A percentile compares a stretch with the other conserved stretches of the same genome.
These are phyloP conservation scores for Fusarium stilboides DNA, from an alignment of 2,329 filamentous ascomycete genomes.

Conservation along the genomic window DNA sequence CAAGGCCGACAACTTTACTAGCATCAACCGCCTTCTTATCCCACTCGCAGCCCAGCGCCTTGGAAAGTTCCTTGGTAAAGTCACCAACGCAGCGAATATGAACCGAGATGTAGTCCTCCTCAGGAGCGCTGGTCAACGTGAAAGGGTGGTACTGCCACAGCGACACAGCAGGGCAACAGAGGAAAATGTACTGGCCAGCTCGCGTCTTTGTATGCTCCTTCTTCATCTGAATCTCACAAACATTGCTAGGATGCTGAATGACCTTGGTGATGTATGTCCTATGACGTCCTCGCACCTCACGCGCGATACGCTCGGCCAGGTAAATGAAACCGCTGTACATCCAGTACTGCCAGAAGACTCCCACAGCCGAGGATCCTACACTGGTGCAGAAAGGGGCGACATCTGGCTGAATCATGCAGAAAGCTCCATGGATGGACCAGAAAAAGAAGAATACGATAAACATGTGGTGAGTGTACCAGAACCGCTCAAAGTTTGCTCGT, in stretches of 20 bases:
- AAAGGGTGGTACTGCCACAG: slow-evolving; percentile 93
- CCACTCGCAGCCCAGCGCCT: slow-evolving; percentile 82
- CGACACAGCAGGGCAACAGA: slow-evolving; percentile 88
- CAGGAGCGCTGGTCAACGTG: slow-evolving; percentile 86
- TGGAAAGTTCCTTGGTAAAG: slow-evolving; percentile 80
- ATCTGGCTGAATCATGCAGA: slow-evolving; percentile 92
- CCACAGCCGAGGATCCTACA: slow-evolving; percentile 74
- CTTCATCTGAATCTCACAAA: slow-evolving; percentile 93
- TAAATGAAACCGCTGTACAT: slow-evolving; percentile 87
- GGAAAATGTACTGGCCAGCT: slow-evolving; percentile 90
- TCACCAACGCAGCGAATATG: slow-evolving; percentile 88
- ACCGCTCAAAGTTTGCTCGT: slow-evolving; percentile 87
- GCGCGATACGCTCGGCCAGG: slow-evolving; percentile 82
- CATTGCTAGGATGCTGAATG: slow-evolving; percentile 89
- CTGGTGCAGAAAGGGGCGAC: slow-evolving; percentile 83
- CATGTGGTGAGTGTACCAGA: slow-evolving; percentile 92
- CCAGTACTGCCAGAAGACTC: slow-evolving; percentile 93
- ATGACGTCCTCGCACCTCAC: slow-evolving; percentile 84
- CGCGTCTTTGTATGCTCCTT: slow-evolving; percentile 87
- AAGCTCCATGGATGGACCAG: slow-evolving; percentile 91
- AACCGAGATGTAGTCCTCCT: slow-evolving; percentile 91
- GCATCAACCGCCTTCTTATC: slow-evolving; percentile 65
- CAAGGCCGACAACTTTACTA: slow-evolving; percentile 79
- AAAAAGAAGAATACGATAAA: slow-evolving; percentile 92
- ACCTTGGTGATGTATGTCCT: slow-evolving; percentile 92